Conservation (phyloP, 257 asterid genomes). For the Echium plantagineum region DNA sequence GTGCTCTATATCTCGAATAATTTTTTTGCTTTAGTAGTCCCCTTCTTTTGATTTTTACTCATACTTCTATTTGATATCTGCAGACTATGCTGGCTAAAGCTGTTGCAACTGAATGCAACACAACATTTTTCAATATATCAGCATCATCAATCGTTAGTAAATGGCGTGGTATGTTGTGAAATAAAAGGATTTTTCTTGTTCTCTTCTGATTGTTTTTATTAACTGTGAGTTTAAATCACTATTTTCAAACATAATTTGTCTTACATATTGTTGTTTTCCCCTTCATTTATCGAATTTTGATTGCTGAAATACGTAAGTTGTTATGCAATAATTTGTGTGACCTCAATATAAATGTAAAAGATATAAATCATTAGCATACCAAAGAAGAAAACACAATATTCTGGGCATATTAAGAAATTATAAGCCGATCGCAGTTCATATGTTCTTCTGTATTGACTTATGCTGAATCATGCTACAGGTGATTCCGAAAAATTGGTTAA, state of each 20-base stretch:
- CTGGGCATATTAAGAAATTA: too few species aligned
- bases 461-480: slow-evolving; percentile 38
- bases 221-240: neutral
- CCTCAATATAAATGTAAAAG: neutral
- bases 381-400: neutral
- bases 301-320: too few species aligned
- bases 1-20: neutral
- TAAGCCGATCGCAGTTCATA: too few species aligned
- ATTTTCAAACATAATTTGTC: neutral
- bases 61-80: slow-evolving; percentile 12
- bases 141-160: slow-evolving; percentile 98
- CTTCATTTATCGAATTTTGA: too few species aligned
- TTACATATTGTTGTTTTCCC: too few species aligned
- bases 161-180: slow-evolving; percentile 81
- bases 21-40: neutral
- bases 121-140: slow-evolving; percentile 96
- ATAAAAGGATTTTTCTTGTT: neutral
- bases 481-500: slow-evolving; percentile 94
- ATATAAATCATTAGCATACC: too few species aligned
- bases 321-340: too few species aligned
- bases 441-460: neutral
- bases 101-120: slow-evolving; percentile 98
- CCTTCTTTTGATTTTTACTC: neutral
- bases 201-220: neutral
- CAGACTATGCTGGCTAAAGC: slow-evolving; percentile 99